These are phyloP conservation scores for Thalassiosira mediterranea DNA, from an alignment of 352 stramenopile genomes.

Conservation along the genomic window DNA sequence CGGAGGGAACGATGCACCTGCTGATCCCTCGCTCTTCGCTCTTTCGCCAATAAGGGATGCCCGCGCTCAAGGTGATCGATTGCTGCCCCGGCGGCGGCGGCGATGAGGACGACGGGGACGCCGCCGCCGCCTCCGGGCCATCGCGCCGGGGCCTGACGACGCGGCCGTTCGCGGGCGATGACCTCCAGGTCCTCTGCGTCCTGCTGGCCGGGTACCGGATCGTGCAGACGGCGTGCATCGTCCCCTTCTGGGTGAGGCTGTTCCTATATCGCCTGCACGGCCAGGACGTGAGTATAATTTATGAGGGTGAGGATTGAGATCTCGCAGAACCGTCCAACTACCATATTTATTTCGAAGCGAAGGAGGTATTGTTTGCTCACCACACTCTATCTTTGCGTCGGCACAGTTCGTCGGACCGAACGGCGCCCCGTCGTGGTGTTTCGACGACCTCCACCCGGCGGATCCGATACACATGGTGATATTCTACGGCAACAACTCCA, in stretches of 20 bases:
- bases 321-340: not conserved
- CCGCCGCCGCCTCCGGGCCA: no score
- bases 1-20: no score
- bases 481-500: no score
- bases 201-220: slow-evolving; percentile 18
- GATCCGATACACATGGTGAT: no score
- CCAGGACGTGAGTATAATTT: slow-evolving; percentile 1
- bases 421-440: slow-evolving; percentile 22
- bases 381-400: not conserved
- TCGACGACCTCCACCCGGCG: not conserved
- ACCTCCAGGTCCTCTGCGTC: slow-evolving; percentile 40
- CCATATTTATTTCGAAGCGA: no score
- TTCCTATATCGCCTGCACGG: slow-evolving; percentile 22
- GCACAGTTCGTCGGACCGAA: slow-evolving; percentile 10
- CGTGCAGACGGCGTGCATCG: slow-evolving; percentile 18
- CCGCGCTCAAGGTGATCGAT: slow-evolving; percentile 26
- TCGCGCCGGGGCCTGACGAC: slow-evolving; percentile 22
- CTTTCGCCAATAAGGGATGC: no score
- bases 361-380: no score
- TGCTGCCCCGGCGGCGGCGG: slow-evolving; percentile 2
- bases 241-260: slow-evolving; percentile 32
- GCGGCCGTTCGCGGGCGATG: slow-evolving; percentile 41
- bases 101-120: no score
- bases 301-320: not conserved
- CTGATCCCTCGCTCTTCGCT: no score